Evolutionary conservation across 1,284 basidiomycete genomes (phyloP).

Genomic region (Malassezia equina): DNA sequence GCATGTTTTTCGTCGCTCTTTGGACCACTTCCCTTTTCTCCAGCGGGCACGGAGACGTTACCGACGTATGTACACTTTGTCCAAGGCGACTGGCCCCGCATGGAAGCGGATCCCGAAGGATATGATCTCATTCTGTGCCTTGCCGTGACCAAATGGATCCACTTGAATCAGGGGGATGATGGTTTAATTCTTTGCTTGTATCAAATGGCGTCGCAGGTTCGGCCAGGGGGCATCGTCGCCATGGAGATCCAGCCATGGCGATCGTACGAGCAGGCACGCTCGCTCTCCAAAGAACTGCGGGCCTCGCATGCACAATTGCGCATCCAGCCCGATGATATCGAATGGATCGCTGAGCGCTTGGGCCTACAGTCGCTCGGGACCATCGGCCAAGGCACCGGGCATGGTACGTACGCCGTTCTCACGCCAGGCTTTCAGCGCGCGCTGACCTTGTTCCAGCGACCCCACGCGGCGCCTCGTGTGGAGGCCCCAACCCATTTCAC

Average conservation of each 20-base stretch:
- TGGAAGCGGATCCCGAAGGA: background rate
- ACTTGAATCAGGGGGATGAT: slow-evolving; percentile 15
- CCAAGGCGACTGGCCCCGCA: slow-evolving; percentile 6
- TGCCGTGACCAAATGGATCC: slow-evolving; percentile 20
- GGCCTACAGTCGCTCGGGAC: background rate
- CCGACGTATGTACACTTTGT: background rate
- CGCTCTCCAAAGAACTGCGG: slow-evolving; percentile 10
- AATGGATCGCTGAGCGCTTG: background rate
- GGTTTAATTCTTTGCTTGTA: slow-evolving; percentile 15
- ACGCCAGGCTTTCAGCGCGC: slow-evolving; percentile 12
- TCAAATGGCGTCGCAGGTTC: slow-evolving; percentile 5
- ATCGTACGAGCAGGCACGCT: slow-evolving; percentile 20
- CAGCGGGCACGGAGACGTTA: background rate
- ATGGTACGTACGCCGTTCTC: slow-evolving; percentile 4
- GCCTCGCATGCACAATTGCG: slow-evolving; percentile 5
- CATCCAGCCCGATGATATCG: slow-evolving; percentile 10
- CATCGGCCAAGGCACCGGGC: slow-evolving; percentile 5
- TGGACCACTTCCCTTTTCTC: slow-evolving; percentile 3
- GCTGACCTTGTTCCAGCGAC: background rate
- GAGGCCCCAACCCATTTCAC: background rate
- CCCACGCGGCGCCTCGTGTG: background rate
- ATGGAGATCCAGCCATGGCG: slow-evolving; percentile 20
- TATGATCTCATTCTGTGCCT: slow-evolving; percentile 14
- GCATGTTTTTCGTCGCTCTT: background rate
- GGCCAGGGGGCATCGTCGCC: slow-evolving; percentile 12